Evolutionary conservation across 306 rosid genomes (phyloP), one percentile per base, ranked within the genome.

Genomic region (Vigna trinervia): DNA sequence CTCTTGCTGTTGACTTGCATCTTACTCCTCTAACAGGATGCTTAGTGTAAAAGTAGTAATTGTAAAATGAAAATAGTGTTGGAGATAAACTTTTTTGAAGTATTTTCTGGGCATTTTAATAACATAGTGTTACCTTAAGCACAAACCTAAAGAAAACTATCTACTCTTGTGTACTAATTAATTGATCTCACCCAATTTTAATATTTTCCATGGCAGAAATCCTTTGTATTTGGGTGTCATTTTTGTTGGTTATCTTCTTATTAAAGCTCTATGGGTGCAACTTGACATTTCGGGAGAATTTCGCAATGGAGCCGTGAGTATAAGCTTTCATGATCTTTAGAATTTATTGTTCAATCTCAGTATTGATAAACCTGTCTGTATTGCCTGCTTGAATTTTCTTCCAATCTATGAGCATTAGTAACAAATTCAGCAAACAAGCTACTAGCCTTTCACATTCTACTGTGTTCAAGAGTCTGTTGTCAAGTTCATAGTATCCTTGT

Each of bases 181-280:
- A 20, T 26, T 48, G 39, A 69, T 81, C 84, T 86, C 19, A 85
- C 84, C 61, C 47, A 68, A 34, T 73, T 70, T 71, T 28, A n/a
- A 30, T 12, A 30, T 65, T 70, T 47, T 78, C 66, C 43, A 34
- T 86, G 82, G 86, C 98, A 96, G 99, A 88, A 96, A 96, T 79
- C 99, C 99, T 51, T 77, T 96, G 76, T 96, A 91, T 80, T 74
- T 96, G 80, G 78, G 88, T 36, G 75, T 92, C 54, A 84, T 96
- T 84, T 92, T 96, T 84, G 85, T 92, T 67, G 90, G 74, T 73
- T 96, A 56, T 81, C 87, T 96, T 69, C 91, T 96, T 36, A 0
- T 71, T 23, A 91, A 91, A 90, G 97, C 99, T 85, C 77, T 93
- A 28, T 96, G 98, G 97, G 94, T 91, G 81, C 99, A 96, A 83